Base-by-base conservation (phyloP, 257 asterid genomes). In the Apocynum venetum region DNA sequence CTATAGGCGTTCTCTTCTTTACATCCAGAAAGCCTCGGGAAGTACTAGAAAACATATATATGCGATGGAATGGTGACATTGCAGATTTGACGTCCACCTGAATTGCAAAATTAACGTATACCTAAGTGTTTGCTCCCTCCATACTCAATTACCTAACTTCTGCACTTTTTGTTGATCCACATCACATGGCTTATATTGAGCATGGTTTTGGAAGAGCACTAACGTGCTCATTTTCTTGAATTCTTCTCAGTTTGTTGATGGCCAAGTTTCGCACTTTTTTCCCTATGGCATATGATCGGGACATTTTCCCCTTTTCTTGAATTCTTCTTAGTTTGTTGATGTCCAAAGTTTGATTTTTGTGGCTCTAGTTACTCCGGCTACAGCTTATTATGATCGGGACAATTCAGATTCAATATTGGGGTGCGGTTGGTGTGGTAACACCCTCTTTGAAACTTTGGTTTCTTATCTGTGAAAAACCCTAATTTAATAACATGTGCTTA, bases 31-130 rank as follows among this genome's bases (percentile, higher is more conserved):
- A 31, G 41, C 31, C 31, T 25, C 31, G 7, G 4, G 48, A 0
- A 46, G 48, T 25, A 70, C 66, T 63, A 17, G 51, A 79, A 38
- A 72, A 44, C 40, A 44, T 51, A 36, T 38, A 51, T 77, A 80
- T 15, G 31, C 31, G n/a, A 19, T 51, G n/a, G 49, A 82, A 77
- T 60, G 9, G 77, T 36, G 79, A 82, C 61, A 81, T 57, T 69
- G 14, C 60, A n/a, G 65, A 91, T 87, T 86, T 82, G 93, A 92
- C 97, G 80, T 70, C n/a, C 86, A 86, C 96, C 94, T 25, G 85
- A 92, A 79, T 78, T 55, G 43, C 9, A 19, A 51, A 84, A 86
- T 85, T 56, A 90, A 90, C 90, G 82, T 53, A 83, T 90, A 88
- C 96, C 97, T 88, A 87, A 91, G 75, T 47, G 53, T 78, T 85